Conservation (phyloP, 2,329 filamentous ascomycete genomes). For the Colletotrichum camelliae region DNA sequence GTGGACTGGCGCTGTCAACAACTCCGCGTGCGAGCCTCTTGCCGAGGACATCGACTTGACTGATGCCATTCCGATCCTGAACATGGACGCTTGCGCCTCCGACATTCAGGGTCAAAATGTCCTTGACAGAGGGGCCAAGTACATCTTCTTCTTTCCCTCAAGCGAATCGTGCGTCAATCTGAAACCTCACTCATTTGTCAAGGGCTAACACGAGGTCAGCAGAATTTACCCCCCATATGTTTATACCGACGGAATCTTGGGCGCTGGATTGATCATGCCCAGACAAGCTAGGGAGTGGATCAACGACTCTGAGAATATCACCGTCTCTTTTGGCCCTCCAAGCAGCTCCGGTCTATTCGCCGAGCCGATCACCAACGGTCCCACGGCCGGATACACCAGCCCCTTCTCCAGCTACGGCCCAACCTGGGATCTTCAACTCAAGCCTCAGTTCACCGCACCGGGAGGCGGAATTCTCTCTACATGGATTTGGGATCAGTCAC, state of each 20-base stretch:
- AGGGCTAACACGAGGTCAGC: neutral
- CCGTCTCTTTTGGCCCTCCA: constrained; percentile 24
- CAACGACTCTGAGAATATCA: constrained; percentile 26
- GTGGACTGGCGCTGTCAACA: neutral
- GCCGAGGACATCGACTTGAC: constrained; percentile 44
- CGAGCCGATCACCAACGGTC: constrained; percentile 21
- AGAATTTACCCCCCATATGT: neutral
- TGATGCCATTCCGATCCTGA: constrained; percentile 44
- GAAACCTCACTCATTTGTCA: accelerated
- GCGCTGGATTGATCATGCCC: constrained; percentile 20
- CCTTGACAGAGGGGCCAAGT: constrained; percentile 44
- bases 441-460: constrained; percentile 52
- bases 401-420: constrained; percentile 50
- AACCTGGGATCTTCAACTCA: constrained; percentile 50
- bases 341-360: constrained; percentile 11
- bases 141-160: constrained; percentile 44
- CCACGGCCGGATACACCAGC: constrained; percentile 40
- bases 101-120: constrained; percentile 42
- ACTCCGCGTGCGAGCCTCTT: constrained; percentile 42
- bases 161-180: neutral
- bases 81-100: constrained; percentile 39
- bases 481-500: constrained; percentile 43
- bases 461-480: constrained; percentile 59
- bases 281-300: constrained; percentile 28
- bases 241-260: constrained; percentile 12